Conservation (phyloP, 768 basidiomycete genomes). For the Suillus discolor region DNA sequence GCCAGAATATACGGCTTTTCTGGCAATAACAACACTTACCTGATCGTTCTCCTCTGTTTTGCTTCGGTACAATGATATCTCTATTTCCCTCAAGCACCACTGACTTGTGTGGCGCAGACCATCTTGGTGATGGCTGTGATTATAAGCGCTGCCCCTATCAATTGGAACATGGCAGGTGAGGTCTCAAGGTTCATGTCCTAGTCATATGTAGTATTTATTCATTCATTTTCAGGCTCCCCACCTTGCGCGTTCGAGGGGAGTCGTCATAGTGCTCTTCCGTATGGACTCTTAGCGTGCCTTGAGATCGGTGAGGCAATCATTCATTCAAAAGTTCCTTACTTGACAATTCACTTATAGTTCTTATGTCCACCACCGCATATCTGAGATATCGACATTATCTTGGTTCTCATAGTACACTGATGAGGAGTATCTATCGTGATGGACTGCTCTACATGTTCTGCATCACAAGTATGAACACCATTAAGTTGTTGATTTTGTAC, state of each 20-base stretch:
- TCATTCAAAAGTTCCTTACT: background rate
- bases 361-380: conserved; percentile 5
- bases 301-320: conserved; percentile 9
- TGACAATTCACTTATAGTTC: background rate
- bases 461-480: background rate
- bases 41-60: background rate
- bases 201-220: background rate
- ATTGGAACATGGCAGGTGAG: background rate
- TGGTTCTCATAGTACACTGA: conserved; percentile 2
- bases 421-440: conserved; percentile 8
- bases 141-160: background rate
- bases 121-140: background rate
- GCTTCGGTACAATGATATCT: background rate
- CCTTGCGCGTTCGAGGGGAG: conserved; percentile 3
- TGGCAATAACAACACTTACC: background rate
- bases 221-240: background rate
- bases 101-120: background rate
- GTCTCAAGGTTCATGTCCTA: background rate
- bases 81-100: background rate
- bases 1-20: background rate
- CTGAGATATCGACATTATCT: conserved; percentile 9
- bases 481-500: background rate
- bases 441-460: conserved; percentile 3
- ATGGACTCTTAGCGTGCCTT: conserved; percentile 7
- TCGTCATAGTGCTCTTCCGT: conserved; percentile 3